These are phyloP conservation scores for Fragaria nilgerrensis DNA, from an alignment of 306 rosid species.

Conservation along the genomic window DNA sequence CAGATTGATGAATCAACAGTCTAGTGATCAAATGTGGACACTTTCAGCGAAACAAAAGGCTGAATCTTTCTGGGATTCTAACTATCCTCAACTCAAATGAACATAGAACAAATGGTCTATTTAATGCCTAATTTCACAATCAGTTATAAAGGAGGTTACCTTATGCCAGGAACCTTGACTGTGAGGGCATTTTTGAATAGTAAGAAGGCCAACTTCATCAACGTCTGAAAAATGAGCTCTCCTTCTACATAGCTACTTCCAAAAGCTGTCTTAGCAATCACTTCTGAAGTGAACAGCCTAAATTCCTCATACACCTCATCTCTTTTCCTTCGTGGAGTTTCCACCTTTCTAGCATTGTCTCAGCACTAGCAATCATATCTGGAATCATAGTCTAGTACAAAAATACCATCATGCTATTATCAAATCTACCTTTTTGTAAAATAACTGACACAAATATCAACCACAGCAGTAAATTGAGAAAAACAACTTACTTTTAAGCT, in stretches of 20 bases:
- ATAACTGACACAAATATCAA: neutral
- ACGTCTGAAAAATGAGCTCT: constrained; percentile 22
- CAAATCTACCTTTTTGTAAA: neutral
- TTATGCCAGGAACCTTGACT: constrained; percentile 28
- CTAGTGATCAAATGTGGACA: neutral
- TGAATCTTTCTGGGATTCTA: neutral
- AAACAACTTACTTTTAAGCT: constrained; percentile 12
- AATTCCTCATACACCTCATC: constrained; percentile 35
- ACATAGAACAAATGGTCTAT: neutral
- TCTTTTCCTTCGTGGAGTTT: constrained; percentile 24
- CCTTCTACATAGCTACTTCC: constrained; percentile 39
- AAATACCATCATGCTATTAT: neutral
- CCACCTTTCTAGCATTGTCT: constrained; percentile 31
- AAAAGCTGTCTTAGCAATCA: constrained; percentile 34
- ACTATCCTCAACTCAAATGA: neutral
- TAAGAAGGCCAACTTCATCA: constrained; percentile 20
- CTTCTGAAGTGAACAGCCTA: constrained; percentile 28
- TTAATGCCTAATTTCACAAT: neutral
- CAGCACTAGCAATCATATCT: constrained; percentile 27
- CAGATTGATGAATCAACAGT: neutral
- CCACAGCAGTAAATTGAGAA: neutral
- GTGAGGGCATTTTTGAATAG: constrained; percentile 3
- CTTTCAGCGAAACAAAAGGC: neutral
- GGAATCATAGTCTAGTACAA: constrained; percentile 26
- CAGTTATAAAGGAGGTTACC: constrained; percentile 8